Evolutionary conservation across 148 eudicot species (phyloP).

Genomic region (Chenopodium album): DNA sequence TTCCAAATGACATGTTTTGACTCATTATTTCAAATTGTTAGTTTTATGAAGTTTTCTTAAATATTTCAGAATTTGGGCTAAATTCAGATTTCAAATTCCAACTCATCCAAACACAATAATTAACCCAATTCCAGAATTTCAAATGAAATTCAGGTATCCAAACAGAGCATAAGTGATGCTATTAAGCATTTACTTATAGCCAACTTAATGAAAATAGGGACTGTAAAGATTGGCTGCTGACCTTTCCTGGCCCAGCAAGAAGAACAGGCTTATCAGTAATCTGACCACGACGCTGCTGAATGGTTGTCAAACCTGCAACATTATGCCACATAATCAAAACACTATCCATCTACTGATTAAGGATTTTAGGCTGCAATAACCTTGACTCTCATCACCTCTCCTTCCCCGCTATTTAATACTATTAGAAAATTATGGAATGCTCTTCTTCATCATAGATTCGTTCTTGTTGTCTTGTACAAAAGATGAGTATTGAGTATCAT

Average conservation of each 20-base stretch:
- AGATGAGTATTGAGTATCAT: not conserved
- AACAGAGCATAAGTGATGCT: too few species aligned
- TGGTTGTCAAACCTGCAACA: slow-evolving; percentile 70
- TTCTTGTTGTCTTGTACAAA: not conserved
- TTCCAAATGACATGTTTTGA: too few species aligned
- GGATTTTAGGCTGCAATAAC: not conserved
- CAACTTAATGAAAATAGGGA: not conserved
- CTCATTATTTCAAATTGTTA: too few species aligned
- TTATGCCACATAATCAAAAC: slow-evolving; percentile 22
- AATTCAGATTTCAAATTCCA: too few species aligned
- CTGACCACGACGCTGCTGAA: slow-evolving; percentile 82
- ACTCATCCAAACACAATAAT: too few species aligned
- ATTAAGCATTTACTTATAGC: not conserved
- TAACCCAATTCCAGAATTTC: too few species aligned
- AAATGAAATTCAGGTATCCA: too few species aligned
- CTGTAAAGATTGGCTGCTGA: slow-evolving; percentile 20
- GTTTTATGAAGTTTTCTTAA: too few species aligned
- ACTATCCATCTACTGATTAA: not conserved
- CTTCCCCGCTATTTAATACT: not conserved
- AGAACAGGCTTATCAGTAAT: slow-evolving; percentile 81
- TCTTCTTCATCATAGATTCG: not conserved
- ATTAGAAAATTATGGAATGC: not conserved
- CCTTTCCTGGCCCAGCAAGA: slow-evolving; percentile 98
- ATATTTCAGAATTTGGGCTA: too few species aligned
- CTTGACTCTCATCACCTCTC: not conserved